A percentile compares a stretch with the other conserved stretches of the same genome.
Evolutionary conservation across 441 rosid species (phyloP).

Genomic region (Aleurites moluccanus): DNA sequence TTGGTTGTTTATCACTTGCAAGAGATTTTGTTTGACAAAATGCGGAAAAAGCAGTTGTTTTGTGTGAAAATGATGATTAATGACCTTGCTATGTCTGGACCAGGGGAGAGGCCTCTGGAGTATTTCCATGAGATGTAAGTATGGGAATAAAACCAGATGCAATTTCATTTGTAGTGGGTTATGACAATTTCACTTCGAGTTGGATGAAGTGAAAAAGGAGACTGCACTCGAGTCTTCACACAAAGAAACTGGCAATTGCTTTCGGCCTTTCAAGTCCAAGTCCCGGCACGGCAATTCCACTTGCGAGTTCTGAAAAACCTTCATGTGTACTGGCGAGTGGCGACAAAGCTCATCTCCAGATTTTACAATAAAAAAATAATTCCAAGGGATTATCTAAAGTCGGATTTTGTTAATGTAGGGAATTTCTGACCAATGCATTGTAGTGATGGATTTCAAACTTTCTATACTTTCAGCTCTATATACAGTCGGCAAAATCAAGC

Average conservation of each 20-base stretch:
- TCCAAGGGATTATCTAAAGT: constrained; percentile 23
- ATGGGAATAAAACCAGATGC: too few relatives aligned
- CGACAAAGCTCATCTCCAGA: constrained; percentile 24
- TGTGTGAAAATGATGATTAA: constrained; percentile 43
- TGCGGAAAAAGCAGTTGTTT: constrained; percentile 23
- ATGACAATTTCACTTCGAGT: constrained; percentile 34
- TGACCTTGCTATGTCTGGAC: constrained; percentile 34
- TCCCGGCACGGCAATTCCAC: constrained; percentile 11
- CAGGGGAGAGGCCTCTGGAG: too few relatives aligned
- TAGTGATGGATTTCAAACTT: background rate
- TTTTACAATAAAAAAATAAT: constrained; percentile 23
- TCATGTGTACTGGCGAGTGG: constrained; percentile 27
- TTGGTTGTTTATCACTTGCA: constrained; percentile 13
- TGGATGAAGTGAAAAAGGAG: constrained; percentile 29
- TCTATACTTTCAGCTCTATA: background rate
- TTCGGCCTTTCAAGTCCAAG: constrained; percentile 26
- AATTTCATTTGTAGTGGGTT: too few relatives aligned
- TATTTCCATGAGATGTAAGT: constrained; percentile 31
- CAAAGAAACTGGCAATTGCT: constrained; percentile 30
- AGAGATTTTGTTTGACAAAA: constrained; percentile 19
- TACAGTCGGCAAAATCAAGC: background rate
- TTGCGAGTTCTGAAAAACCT: constrained; percentile 28
- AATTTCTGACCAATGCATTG: constrained; percentile 12
- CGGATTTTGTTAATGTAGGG: constrained; percentile 29
- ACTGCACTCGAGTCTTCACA: constrained; percentile 25